Conservation (phyloP, 2,329 filamentous ascomycete genomes). For the Calcarisporium arbuscula region DNA sequence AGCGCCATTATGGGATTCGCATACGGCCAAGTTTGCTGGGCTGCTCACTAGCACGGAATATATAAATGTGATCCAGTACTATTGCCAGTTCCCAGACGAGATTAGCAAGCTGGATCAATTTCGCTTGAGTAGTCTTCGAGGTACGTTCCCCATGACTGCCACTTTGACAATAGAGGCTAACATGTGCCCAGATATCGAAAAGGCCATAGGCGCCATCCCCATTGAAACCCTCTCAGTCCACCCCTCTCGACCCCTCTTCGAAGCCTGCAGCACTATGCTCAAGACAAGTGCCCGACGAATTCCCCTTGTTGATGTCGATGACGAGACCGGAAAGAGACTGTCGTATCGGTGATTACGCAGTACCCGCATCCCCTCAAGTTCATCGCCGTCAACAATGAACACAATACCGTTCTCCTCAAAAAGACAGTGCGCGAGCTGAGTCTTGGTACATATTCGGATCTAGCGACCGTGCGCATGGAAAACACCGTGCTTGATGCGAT, state of each 20-base stretch:
- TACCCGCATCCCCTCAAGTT: slow-evolving; percentile 99
- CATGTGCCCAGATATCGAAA: slow-evolving; percentile 74
- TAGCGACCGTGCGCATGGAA: slow-evolving; percentile 81
- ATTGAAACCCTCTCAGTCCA: slow-evolving; percentile 96
- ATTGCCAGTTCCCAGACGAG: slow-evolving; percentile 92
- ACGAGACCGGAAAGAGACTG: slow-evolving; percentile 90
- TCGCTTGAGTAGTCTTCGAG: slow-evolving; percentile 81
- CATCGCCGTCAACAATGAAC: slow-evolving; percentile 85
- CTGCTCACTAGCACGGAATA: slow-evolving; percentile 94
- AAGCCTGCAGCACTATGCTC: slow-evolving; percentile 91
- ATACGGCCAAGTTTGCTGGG: slow-evolving; percentile 85
- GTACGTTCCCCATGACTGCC: slow-evolving; percentile 39
- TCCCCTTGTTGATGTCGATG: slow-evolving; percentile 86
- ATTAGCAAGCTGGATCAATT: slow-evolving; percentile 90
- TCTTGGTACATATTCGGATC: slow-evolving; percentile 74
- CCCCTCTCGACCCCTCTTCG: slow-evolving; percentile 83
- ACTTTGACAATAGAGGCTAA: background rate
- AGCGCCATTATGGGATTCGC: slow-evolving; percentile 93
- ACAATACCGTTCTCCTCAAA: slow-evolving; percentile 80
- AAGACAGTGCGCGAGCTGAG: slow-evolving; percentile 80
- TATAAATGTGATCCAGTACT: slow-evolving; percentile 98
- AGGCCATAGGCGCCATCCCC: slow-evolving; percentile 80
- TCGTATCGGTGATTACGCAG: slow-evolving; percentile 95
- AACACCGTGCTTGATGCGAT: slow-evolving; percentile 92
- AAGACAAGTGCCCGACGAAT: slow-evolving; percentile 89